Evolutionary conservation across 163 green algal genomes (phyloP), one percentile per base, ranked within the genome.

Genomic region (Chlorella variabilis): DNA sequence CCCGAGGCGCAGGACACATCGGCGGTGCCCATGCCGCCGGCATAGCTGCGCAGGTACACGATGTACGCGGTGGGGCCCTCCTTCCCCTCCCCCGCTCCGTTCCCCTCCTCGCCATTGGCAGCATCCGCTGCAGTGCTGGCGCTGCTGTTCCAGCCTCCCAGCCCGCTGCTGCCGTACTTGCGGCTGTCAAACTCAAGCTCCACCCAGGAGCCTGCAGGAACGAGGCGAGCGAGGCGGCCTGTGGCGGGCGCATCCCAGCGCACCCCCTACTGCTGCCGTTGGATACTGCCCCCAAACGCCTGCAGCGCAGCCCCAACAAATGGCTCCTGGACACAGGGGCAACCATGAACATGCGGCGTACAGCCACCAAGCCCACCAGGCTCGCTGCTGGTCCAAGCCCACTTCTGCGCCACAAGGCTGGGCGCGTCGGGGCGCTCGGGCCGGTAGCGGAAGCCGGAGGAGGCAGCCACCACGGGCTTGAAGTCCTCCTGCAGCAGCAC

Each of bases 171-270:
- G 45, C 17, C 25, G 21, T 13, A 34, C 1, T 0, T 38, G 25
- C 2, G 36, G 54, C 54, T 58, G 66, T 74, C 66, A 36, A 74
- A 74, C 39, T 74, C 66, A 20, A 74, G 38, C 38, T 74, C 66
- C 9, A n/a, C 66, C 66, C 66, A 74, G 27, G 66, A n/a, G n/a
- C n/a, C n/a, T n/a, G n/a, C n/a, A n/a, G n/a, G n/a, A n/a, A n/a
- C n/a, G n/a, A n/a, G n/a, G n/a, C n/a, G n/a, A n/a, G n/a, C n/a
- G n/a, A n/a, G n/a, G n/a, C n/a, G n/a, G n/a, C n/a, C n/a, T n/a
- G n/a, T n/a, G n/a, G n/a, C n/a, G n/a, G n/a, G n/a, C n/a, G n/a
- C n/a, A n/a, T n/a, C n/a, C n/a, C n/a, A n/a, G n/a, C n/a, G n/a
- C n/a, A n/a, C n/a, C n/a, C n/a, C n/a, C n/a, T n/a, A n/a, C n/a